phyloP scores from a whole-genome alignment of 2,329 filamentous ascomycete genomes.

The Penicillium vulpinum region DNA sequence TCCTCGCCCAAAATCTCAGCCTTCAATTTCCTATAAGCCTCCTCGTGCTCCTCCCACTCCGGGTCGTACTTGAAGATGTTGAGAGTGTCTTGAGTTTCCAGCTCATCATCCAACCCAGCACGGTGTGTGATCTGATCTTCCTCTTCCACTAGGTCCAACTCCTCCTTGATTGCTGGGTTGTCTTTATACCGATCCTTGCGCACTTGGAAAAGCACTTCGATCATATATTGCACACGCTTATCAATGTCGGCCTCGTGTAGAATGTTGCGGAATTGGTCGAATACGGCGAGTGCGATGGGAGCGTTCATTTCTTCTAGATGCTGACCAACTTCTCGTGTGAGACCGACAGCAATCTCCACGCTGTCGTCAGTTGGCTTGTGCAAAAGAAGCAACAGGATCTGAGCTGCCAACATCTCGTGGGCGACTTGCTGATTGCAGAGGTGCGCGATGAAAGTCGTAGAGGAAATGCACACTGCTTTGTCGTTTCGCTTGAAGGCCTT shows the following conservation, averaged over 20 bases:
- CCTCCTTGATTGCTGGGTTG: conserved; percentile 84
- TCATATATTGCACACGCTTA: conserved; percentile 98
- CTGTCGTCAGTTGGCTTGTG: conserved; percentile 97
- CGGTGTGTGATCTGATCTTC: conserved; percentile 97
- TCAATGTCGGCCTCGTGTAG: conserved; percentile 96
- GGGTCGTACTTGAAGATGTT: conserved; percentile 96
- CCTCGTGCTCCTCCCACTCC: conserved; percentile 87
- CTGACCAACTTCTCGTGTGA: conserved; percentile 90
- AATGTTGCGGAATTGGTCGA: conserved; percentile 93
- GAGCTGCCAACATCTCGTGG: conserved; percentile 87
- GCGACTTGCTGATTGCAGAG: conserved; percentile 95
- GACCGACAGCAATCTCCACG: conserved; percentile 92
- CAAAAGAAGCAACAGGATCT: conserved; percentile 87
- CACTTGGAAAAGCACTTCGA: conserved; percentile 95
- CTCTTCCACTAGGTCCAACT: conserved; percentile 93
- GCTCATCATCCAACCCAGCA: conserved; percentile 75
- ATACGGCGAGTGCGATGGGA: conserved; percentile 83
- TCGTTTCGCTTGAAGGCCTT: conserved; percentile 96
- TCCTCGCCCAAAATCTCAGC: conserved; percentile 91
- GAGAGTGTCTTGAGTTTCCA: conserved; percentile 80
- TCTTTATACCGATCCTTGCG: conserved; percentile 97
- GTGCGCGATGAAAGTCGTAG: conserved; percentile 92
- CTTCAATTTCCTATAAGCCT: conserved; percentile 84
- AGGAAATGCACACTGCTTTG: conserved; percentile 90
- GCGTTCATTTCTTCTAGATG: conserved; percentile 95